Conservation (phyloP, 2,329 filamentous ascomycete genomes). For the Lachnellula subtilissima region DNA sequence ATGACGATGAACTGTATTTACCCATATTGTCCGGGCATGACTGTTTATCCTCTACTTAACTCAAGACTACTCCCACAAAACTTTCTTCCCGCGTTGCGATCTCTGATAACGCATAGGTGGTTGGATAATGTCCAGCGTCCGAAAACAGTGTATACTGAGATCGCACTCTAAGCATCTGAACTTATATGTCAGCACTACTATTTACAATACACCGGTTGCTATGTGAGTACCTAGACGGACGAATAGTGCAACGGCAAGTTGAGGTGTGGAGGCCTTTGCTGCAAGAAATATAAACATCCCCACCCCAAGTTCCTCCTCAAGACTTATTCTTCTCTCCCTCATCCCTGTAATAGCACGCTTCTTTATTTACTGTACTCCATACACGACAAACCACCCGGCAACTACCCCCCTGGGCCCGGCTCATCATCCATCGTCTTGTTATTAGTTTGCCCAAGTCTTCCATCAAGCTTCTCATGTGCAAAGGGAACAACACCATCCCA, state of each 20-base stretch:
- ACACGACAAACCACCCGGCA: not conserved
- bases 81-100: not conserved
- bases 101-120: not conserved
- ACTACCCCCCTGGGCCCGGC: not conserved
- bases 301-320: not conserved
- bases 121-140: not conserved
- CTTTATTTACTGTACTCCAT: too few species aligned
- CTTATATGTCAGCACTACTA: too few species aligned
- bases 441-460: not conserved
- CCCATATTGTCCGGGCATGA: slow-evolving; percentile 10
- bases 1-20: slow-evolving; percentile 6
- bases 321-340: not conserved
- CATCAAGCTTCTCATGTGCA: not conserved
- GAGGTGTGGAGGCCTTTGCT: not conserved
- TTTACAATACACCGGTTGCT: not conserved
- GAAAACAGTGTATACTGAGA: not conserved
- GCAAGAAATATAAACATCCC: not conserved
- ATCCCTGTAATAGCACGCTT: not conserved
- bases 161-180: too few species aligned
- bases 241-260: not conserved
- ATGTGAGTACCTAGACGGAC: not conserved
- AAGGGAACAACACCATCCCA: slow-evolving; percentile 7
- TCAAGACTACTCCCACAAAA: slow-evolving; percentile 12
- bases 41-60: slow-evolving; percentile 11
- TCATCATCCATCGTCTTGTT: not conserved